Evolutionary conservation across 192 early-diverging fungal genomes (phyloP).

Genomic region (Thoreauomyces humboldtii): DNA sequence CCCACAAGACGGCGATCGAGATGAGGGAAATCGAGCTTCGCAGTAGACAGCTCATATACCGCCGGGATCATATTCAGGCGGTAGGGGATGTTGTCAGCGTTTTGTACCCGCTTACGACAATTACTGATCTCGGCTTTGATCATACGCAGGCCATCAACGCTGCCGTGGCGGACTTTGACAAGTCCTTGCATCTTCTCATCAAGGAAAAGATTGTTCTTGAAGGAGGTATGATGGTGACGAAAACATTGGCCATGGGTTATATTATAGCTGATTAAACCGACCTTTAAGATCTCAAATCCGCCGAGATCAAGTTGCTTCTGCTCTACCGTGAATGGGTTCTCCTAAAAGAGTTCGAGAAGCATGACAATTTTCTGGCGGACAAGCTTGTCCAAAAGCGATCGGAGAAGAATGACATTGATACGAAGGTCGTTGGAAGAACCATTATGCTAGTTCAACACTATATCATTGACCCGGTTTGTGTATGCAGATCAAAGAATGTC

Average conservation of each 20-base stretch:
- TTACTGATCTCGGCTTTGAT: conserved; percentile 9
- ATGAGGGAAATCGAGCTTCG: conserved; percentile 35
- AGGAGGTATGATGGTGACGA: conserved; percentile 46
- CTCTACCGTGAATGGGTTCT: conserved; percentile 62
- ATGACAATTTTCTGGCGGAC: conserved; percentile 52
- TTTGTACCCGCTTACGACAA: too few species aligned
- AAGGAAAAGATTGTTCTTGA: conserved; percentile 53
- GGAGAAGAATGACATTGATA: conserved; percentile 56
- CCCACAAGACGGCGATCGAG: conserved; percentile 30
- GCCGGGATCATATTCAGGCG: conserved; percentile 34
- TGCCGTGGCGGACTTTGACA: conserved; percentile 49
- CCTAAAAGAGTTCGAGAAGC: conserved; percentile 67
- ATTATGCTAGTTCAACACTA: too few species aligned
- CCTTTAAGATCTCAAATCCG: conserved; percentile 63
- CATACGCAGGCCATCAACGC: conserved; percentile 1
- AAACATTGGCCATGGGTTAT: too few species aligned
- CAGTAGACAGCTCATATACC: conserved; percentile 34
- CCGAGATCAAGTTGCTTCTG: conserved; percentile 59
- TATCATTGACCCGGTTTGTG: too few species aligned
- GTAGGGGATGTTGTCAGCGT: too few species aligned
- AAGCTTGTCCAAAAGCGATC: conserved; percentile 48
- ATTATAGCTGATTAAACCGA: too few species aligned
- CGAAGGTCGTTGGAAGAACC: conserved; percentile 43
- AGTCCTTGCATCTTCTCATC: conserved; percentile 33
- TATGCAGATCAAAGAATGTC: conserved; percentile 55